Percentiles rank a stretch among this genome's conserved stretches.
Conservation (phyloP, 2,329 filamentous ascomycete species). For the Trichoderma koningiopsis region DNA sequence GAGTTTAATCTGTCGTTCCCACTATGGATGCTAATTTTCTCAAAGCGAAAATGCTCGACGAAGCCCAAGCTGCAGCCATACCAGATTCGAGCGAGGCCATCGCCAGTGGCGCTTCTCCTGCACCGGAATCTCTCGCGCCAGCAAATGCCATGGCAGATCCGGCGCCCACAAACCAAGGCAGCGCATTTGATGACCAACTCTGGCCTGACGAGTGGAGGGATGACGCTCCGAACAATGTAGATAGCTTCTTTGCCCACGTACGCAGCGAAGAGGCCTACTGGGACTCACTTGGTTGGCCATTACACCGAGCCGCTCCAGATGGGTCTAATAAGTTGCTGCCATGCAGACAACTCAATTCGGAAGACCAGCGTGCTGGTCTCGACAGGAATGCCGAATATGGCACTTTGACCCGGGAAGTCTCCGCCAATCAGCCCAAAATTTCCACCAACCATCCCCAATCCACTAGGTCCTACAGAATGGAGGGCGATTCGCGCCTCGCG, state of each 20-base stretch:
- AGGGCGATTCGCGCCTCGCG: not conserved
- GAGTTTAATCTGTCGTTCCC: too few relatives aligned
- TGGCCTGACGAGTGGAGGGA: conserved; percentile 6
- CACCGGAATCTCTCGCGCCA: too few relatives aligned
- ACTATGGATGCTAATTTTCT: too few relatives aligned
- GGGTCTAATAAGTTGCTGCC: not conserved
- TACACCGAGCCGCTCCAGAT: not conserved
- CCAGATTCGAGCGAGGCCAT: not conserved
- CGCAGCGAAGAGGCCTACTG: not conserved
- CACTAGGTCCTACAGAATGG: not conserved
- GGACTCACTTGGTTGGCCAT: not conserved
- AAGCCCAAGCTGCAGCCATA: not conserved
- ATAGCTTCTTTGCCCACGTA: not conserved
- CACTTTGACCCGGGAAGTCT: not conserved
- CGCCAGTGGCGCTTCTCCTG: too few relatives aligned
- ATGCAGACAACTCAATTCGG: not conserved
- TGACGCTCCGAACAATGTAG: not conserved
- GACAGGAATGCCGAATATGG: too few relatives aligned
- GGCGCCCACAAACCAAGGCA: too few relatives aligned
- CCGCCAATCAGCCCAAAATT: not conserved
- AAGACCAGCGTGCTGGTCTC: not conserved
- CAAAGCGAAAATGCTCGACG: not conserved
- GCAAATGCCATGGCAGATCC: too few relatives aligned
- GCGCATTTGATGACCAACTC: not conserved
- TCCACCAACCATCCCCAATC: not conserved